A percentile compares a stretch with the other conserved stretches of the same genome.
Conservation (phyloP, 2,329 filamentous ascomycete genomes). For the Beauveria varroae region DNA sequence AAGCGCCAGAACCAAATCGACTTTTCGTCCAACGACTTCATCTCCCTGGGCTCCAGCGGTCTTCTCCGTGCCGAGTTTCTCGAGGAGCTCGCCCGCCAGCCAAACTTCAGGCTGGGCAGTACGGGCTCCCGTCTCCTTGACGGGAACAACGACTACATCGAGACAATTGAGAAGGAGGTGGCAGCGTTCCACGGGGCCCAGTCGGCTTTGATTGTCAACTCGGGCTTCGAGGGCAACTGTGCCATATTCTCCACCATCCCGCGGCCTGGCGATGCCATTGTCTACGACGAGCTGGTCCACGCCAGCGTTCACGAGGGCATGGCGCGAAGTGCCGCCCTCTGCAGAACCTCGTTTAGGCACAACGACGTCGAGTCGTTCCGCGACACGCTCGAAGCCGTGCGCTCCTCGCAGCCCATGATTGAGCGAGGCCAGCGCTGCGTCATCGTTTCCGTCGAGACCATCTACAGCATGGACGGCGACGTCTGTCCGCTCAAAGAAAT, state of each 20-base stretch:
- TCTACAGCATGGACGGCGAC: conserved; percentile 41
- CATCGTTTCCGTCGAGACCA: conserved; percentile 29
- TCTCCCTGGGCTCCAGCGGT: not conserved
- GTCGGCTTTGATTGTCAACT: not conserved
- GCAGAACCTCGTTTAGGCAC: not conserved
- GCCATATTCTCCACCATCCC: not conserved
- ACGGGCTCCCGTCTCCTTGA: not conserved
- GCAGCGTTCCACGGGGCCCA: not conserved
- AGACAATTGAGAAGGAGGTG: not conserved
- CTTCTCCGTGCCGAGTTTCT: not conserved
- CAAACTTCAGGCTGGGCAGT: not conserved
- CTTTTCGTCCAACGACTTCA: not conserved
- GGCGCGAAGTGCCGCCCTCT: not conserved
- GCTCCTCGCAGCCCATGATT: conserved; percentile 22
- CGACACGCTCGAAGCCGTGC: conserved; percentile 23
- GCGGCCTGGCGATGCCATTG: not conserved
- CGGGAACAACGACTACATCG: not conserved
- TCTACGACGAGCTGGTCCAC: conserved; percentile 4
- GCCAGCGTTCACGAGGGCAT: not conserved
- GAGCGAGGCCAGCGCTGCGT: conserved; percentile 22
- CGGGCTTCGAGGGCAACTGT: not conserved
- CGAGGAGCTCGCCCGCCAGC: not conserved
- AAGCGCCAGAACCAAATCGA: not conserved
- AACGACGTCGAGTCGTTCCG: conserved; percentile 29
- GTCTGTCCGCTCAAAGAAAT: conserved; percentile 28